A percentile compares a stretch with the other conserved stretches of the same genome.
These are phyloP conservation scores for Pseudomonodictys pantanalensis DNA, from an alignment of 495 filamentous ascomycete genomes.

Conservation along the genomic window DNA sequence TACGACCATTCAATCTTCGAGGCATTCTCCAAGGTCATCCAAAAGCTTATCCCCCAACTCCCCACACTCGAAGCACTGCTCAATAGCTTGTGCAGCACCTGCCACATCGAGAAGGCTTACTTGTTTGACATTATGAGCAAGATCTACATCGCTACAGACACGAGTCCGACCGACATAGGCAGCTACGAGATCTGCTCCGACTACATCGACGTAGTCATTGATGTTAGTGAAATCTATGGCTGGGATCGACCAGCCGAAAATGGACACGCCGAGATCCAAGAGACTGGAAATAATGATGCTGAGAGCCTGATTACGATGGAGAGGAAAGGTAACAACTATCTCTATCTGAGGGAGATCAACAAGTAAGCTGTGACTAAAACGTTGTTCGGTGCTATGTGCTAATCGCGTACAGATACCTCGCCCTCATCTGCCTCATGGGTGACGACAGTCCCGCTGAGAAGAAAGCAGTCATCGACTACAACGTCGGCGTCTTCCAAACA, in stretches of 20 bases:
- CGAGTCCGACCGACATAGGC: slow-evolving; percentile 83
- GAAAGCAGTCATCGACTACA: slow-evolving; percentile 48
- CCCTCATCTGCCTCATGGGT: slow-evolving; percentile 47
- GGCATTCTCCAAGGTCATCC: slow-evolving; percentile 95
- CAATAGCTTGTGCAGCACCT: slow-evolving; percentile 82
- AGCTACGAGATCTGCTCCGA: slow-evolving; percentile 97
- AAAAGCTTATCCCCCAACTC: slow-evolving; percentile 91
- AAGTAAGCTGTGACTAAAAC: slow-evolving; percentile 54
- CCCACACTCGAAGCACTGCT: slow-evolving; percentile 88
- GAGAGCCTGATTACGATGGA: slow-evolving; percentile 77
- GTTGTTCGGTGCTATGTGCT: neutral
- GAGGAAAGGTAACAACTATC: slow-evolving; percentile 64
- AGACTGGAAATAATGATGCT: slow-evolving; percentile 62
- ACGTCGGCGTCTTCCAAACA: slow-evolving; percentile 45
- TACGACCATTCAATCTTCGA: slow-evolving; percentile 98
- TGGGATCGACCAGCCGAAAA: slow-evolving; percentile 57
- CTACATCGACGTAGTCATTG: slow-evolving; percentile 96
- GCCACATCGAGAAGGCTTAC: slow-evolving; percentile 94
- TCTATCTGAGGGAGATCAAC: slow-evolving; percentile 88
- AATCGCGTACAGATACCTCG: slow-evolving; percentile 39
- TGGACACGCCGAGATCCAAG: slow-evolving; percentile 62
- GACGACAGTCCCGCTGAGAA: slow-evolving; percentile 44
- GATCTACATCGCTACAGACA: slow-evolving; percentile 96
- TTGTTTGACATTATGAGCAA: slow-evolving; percentile 95
- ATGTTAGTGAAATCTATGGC: slow-evolving; percentile 91